These are phyloP conservation scores for Trichophyton simii DNA, from an alignment of 2,329 filamentous ascomycete genomes.

Conservation along the genomic window DNA sequence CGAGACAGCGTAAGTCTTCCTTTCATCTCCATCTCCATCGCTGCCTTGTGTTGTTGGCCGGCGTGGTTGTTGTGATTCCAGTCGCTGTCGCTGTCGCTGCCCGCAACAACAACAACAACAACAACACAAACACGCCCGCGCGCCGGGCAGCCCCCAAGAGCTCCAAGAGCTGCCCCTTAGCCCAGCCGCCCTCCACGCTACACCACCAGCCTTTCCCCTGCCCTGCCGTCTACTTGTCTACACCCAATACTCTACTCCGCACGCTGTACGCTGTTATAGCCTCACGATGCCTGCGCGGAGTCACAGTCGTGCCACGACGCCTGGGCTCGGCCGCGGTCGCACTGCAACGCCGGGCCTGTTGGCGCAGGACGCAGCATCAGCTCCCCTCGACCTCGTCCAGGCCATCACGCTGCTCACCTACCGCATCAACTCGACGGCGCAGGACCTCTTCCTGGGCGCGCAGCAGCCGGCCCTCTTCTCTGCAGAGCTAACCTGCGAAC, in stretches of 20 bases:
- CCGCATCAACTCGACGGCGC: background rate
- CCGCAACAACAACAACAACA: too few relatives aligned
- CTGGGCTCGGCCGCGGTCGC: background rate
- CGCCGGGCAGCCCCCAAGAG: too few relatives aligned
- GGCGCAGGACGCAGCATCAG: background rate
- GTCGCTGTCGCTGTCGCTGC: too few relatives aligned
- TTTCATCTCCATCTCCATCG: background rate
- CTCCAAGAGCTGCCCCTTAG: too few relatives aligned
- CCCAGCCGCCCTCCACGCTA: background rate
- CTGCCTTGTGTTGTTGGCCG: background rate
- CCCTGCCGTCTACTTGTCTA: background rate
- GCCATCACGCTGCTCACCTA: background rate
- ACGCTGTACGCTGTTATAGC: background rate
- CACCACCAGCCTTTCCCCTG: background rate
- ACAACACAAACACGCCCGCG: too few relatives aligned
- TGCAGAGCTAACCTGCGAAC: conserved; percentile 19
- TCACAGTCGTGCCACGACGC: background rate
- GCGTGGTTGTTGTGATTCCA: too few relatives aligned
- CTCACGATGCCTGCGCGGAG: background rate
- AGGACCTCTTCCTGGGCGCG: background rate
- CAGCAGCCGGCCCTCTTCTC: background rate
- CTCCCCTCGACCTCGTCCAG: background rate
- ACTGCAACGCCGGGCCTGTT: background rate
- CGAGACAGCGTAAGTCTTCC: conserved; percentile 61
- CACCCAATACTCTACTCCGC: background rate